phyloP scores from a whole-genome alignment of 73 alveolate species.

The Paramecium caudatum region DNA sequence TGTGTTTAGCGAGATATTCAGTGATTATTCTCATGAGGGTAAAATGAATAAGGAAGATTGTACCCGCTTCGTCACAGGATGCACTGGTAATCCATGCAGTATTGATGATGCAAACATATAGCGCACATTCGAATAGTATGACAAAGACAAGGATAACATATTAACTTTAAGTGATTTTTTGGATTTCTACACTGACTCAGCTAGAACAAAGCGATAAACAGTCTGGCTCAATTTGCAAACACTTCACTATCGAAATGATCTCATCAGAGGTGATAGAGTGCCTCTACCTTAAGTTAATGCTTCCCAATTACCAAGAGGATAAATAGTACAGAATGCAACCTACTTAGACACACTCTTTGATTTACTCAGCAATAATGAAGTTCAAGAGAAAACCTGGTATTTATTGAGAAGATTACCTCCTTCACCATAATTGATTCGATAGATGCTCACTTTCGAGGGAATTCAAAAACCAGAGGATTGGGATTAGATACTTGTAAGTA shows the following conservation, averaged over 20 bases:
- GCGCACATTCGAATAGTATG: slow-evolving; percentile 79
- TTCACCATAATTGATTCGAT: slow-evolving; percentile 70
- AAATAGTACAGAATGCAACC: slow-evolving; percentile 78
- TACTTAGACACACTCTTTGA: slow-evolving; percentile 81
- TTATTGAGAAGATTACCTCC: slow-evolving; percentile 45
- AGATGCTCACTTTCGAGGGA: slow-evolving; percentile 84
- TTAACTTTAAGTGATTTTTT: slow-evolving; percentile 79
- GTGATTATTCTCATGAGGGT: slow-evolving; percentile 81
- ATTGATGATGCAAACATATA: slow-evolving; percentile 82
- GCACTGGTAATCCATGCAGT: slow-evolving; percentile 86
- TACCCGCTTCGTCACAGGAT: slow-evolving; percentile 82
- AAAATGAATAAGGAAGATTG: slow-evolving; percentile 83
- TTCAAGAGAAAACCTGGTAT: slow-evolving; percentile 15
- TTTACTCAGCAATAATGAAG: slow-evolving; percentile 64
- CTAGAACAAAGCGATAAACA: slow-evolving; percentile 78
- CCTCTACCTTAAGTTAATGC: slow-evolving; percentile 69
- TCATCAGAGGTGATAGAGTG: slow-evolving; percentile 77
- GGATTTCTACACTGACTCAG: slow-evolving; percentile 82
- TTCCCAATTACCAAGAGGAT: slow-evolving; percentile 84
- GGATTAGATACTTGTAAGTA: slow-evolving; percentile 31
- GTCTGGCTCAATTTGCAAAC: slow-evolving; percentile 88
- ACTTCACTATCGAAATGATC: slow-evolving; percentile 83
- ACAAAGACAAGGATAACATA: slow-evolving; percentile 82
- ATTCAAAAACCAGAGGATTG: slow-evolving; percentile 72
- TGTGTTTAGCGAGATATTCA: slow-evolving; percentile 83